Percentiles rank a stretch among this genome's conserved stretches.
phyloP scores from a whole-genome alignment of 768 basidiomycete genomes.

The Suillus weaverae region DNA sequence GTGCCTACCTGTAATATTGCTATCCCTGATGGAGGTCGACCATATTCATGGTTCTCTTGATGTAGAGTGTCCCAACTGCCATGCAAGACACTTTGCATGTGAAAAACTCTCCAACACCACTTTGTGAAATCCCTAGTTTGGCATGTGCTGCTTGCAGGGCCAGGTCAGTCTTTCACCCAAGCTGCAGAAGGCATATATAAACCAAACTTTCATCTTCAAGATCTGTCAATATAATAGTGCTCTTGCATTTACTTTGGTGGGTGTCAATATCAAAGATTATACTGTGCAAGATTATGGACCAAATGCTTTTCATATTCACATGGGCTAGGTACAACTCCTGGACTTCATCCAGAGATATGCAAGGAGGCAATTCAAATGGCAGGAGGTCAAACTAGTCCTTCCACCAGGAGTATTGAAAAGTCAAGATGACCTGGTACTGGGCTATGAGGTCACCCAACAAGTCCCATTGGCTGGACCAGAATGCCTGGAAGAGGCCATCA shows the following conservation, averaged over 20 bases:
- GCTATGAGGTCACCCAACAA: too few relatives aligned
- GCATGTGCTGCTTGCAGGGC: slow-evolving; percentile 29
- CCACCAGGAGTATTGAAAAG: too few relatives aligned
- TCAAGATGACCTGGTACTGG: too few relatives aligned
- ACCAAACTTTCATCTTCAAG: slow-evolving; percentile 31
- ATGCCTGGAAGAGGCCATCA: too few relatives aligned
- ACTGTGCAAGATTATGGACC: slow-evolving; percentile 32
- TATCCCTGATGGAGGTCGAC: not conserved
- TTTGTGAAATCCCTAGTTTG: slow-evolving; percentile 16
- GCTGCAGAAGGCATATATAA: slow-evolving; percentile 15
- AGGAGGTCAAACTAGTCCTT: too few relatives aligned
- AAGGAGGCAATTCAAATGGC: too few relatives aligned
- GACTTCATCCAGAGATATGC: too few relatives aligned
- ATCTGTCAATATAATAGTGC: slow-evolving; percentile 44
- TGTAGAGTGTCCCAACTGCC: slow-evolving; percentile 17
- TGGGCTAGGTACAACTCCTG: too few relatives aligned
- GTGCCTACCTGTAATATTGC: too few relatives aligned
- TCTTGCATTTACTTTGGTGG: slow-evolving; percentile 40
- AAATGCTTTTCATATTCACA: slow-evolving; percentile 36
- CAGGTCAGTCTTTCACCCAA: slow-evolving; percentile 24
- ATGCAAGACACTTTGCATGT: slow-evolving; percentile 18
- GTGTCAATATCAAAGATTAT: slow-evolving; percentile 29
- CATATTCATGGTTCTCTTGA: slow-evolving; percentile 12
- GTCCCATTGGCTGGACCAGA: too few relatives aligned
- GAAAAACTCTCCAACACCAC: slow-evolving; percentile 14